Evolutionary conservation across 2,329 filamentous ascomycete genomes (phyloP).

Genomic region (Calonectria ilicicola): DNA sequence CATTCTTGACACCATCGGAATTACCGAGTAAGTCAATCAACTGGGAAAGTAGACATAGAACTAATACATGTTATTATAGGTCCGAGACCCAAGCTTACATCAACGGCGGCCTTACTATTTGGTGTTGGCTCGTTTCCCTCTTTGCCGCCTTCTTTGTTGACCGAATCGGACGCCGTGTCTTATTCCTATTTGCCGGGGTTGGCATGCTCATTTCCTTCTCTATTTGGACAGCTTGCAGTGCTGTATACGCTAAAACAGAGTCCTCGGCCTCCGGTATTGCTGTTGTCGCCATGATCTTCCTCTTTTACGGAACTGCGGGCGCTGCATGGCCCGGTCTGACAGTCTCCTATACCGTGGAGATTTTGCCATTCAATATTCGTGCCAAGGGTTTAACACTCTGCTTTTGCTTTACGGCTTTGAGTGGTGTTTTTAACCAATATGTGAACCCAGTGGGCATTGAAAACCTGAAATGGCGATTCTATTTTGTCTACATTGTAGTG

Average conservation of each 20-base stretch:
- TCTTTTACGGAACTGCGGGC: constrained; percentile 39
- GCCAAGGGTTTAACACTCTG: constrained; percentile 40
- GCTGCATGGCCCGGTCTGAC: constrained; percentile 41
- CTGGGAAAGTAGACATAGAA: fast-evolving
- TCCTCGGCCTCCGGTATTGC: constrained; percentile 30
- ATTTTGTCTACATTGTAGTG: constrained; percentile 41
- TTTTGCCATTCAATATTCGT: constrained; percentile 39
- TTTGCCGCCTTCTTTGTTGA: constrained; percentile 40
- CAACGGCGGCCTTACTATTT: constrained; percentile 41
- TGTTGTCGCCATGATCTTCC: constrained; percentile 41
- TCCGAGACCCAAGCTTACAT: constrained; percentile 39
- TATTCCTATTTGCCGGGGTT: constrained; percentile 37
- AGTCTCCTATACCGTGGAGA: constrained; percentile 39
- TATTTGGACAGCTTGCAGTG: constrained; percentile 39
- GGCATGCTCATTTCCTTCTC: constrained; percentile 41
- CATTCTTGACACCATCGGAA: constrained; percentile 36
- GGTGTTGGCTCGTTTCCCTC: constrained; percentile 40
- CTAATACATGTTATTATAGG: constrained; percentile 8
- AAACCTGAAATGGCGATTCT: constrained; percentile 36
- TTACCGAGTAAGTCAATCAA: constrained; percentile 32
- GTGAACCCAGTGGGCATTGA: constrained; percentile 40
- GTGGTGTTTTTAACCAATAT: constrained; percentile 40
- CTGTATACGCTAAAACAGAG: constrained; percentile 40
- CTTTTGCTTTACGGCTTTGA: constrained; percentile 39
- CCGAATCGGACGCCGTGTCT: constrained; percentile 33